These are phyloP conservation scores for Leishmania tropica DNA, from an alignment of 208 protist genomes.

Conservation along the genomic window DNA sequence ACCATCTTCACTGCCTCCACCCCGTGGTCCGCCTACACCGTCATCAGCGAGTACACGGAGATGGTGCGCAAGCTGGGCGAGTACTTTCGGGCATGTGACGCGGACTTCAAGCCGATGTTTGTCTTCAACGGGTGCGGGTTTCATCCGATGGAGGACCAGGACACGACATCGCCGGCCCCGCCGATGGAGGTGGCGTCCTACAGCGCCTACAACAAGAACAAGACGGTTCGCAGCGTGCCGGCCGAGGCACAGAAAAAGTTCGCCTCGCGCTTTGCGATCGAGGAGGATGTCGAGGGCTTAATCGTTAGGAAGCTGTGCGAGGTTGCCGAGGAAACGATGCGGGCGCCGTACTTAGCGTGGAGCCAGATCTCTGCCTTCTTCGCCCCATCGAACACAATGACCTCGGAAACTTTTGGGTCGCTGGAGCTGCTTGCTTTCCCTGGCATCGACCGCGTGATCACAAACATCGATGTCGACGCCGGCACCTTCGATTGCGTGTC, in stretches of 20 bases:
- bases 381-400: slow-evolving; percentile 40
- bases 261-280: slow-evolving; percentile 67
- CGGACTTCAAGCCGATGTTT: slow-evolving; percentile 49
- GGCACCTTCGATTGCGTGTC: slow-evolving; percentile 74
- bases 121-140: slow-evolving; percentile 75
- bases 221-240: slow-evolving; percentile 23
- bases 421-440: slow-evolving; percentile 87
- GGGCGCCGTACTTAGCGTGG: slow-evolving; percentile 88
- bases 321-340: slow-evolving; percentile 56
- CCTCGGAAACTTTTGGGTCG: slow-evolving; percentile 79
- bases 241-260: slow-evolving; percentile 43
- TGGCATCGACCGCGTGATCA: slow-evolving; percentile 84
- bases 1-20: slow-evolving; percentile 76
- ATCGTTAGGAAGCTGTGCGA: slow-evolving; percentile 68
- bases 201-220: slow-evolving; percentile 22
- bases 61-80: slow-evolving; percentile 29
- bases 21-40: slow-evolving; percentile 66
- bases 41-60: slow-evolving; percentile 46
- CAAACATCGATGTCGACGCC: slow-evolving; percentile 63
- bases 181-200: slow-evolving; percentile 25
- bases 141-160: slow-evolving; percentile 28
- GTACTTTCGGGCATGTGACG: slow-evolving; percentile 17
- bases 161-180: slow-evolving; percentile 25
- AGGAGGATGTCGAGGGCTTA: slow-evolving; percentile 79
- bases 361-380: slow-evolving; percentile 85